Conservation (phyloP, 352 stramenopile species). For the Plasmopara viticola region DNA sequence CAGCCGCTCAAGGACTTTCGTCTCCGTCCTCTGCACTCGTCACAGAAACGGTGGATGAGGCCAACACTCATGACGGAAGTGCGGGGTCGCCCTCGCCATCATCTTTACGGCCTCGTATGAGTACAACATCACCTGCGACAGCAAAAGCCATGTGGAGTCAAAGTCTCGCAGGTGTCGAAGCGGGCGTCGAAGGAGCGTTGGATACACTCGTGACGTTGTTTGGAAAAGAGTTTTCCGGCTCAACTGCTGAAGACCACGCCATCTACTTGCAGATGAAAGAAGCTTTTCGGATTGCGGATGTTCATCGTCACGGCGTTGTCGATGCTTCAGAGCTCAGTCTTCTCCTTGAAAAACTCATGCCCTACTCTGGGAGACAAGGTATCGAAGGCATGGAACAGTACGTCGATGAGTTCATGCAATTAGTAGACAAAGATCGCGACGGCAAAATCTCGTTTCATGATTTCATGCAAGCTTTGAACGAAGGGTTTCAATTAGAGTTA, state of each 20-base stretch:
- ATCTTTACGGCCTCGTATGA: constrained; percentile 21
- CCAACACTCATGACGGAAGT: constrained; percentile 3
- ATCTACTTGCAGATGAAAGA: constrained; percentile 79
- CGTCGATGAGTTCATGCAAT: constrained; percentile 65
- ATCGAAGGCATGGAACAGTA: constrained; percentile 56
- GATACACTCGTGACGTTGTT: constrained; percentile 62
- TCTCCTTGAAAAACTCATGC: constrained; percentile 60
- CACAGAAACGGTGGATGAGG: constrained; percentile 12
- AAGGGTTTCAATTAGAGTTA: constrained; percentile 62
- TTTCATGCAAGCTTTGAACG: constrained; percentile 74
- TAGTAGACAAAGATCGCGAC: constrained; percentile 58
- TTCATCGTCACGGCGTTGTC: constrained; percentile 53
- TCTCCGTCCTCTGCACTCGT: constrained; percentile 17
- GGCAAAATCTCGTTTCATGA: constrained; percentile 72
- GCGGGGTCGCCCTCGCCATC: constrained; percentile 7
- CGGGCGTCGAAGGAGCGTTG: constrained; percentile 42
- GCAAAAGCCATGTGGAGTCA: constrained; percentile 34
- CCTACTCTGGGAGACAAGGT: constrained; percentile 37
- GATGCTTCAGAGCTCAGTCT: constrained; percentile 49
- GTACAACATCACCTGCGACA: constrained; percentile 19
- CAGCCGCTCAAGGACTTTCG: constrained; percentile 23
- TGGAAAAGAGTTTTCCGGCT: constrained; percentile 45
- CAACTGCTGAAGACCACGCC: constrained; percentile 47
- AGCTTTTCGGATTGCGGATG: constrained; percentile 58
- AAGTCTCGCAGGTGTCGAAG: constrained; percentile 35